Evolutionary conservation across 257 asterid species (phyloP), one percentile per base, ranked within the genome.

Genomic region (Solanum phureja): DNA sequence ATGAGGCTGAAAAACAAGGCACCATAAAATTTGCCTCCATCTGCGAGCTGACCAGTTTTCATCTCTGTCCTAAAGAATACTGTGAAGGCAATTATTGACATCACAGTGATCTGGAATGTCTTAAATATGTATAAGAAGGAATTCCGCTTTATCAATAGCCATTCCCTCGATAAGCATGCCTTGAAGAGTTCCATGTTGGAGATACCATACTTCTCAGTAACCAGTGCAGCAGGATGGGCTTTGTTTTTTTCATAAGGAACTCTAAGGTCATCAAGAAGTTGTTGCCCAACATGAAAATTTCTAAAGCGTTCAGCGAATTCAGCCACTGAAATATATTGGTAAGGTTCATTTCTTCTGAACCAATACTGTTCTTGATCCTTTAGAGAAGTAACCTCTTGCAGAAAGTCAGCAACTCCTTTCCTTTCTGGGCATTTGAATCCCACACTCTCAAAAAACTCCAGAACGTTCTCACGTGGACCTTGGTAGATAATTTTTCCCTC

Each of bases 321-420:
- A 42, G 90, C 42, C 29, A 92, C 97, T 24, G 99, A 91, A 60
- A 97, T 85, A 60, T 85, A 94, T 44, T 88, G 88, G 83, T 95
- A 97, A 79, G 98, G 94, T 77, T 93, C 96, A 31, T 93, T 73
- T 83, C 93, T 95, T 84, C 90, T 92, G 91, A 44, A 93, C 99
- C 99, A 97, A 92, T 95, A 97, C 60, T 97, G 98, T 75, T 92
- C 95, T 91, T 97, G 99, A 72, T 97, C 99, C 88, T 97, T 97
- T 35, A 87, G 7, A 24, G 99, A 97, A 60, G 98, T 97, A 37
- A 97, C 98, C 91, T 97, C 99, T 91, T 97, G 99, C 56, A 97
- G 91, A 88, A 97, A 97, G 88, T 97, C 99, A 3, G 99, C 99
- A 33, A 93, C 94, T 18, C 98, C 99, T 89, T 95, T 96, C 91